These are phyloP conservation scores for Pythium plurisporium DNA, from an alignment of 352 stramenopile species.

Conservation along the genomic window DNA sequence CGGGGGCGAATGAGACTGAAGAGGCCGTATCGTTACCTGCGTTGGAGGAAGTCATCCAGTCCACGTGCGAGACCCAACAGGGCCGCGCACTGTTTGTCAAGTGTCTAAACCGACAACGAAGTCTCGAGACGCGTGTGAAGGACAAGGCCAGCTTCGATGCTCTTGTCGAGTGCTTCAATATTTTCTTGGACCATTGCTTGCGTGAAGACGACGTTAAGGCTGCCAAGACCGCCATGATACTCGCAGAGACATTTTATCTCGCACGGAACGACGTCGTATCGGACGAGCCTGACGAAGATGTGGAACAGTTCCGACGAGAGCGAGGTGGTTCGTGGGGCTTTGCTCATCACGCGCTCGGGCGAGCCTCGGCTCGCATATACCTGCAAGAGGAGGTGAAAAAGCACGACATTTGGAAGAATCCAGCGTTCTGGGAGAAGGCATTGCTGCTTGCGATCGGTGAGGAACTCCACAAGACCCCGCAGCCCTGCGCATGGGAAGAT, in stretches of 20 bases:
- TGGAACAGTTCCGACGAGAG: slow-evolving; percentile 20
- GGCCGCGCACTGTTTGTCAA: slow-evolving; percentile 75
- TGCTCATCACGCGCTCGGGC: slow-evolving; percentile 26
- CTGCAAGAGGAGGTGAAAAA: slow-evolving; percentile 82
- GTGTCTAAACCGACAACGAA: slow-evolving; percentile 77
- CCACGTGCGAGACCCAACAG: slow-evolving; percentile 20
- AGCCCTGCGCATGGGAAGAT: slow-evolving; percentile 76
- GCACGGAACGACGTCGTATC: slow-evolving; percentile 1
- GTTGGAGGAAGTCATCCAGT: slow-evolving; percentile 18
- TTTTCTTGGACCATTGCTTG: slow-evolving; percentile 71
- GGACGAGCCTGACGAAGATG: slow-evolving; percentile 10
- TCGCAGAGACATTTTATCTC: slow-evolving; percentile 80
- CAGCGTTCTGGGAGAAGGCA: slow-evolving; percentile 85
- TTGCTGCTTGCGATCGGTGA: slow-evolving; percentile 77
- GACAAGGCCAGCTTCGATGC: slow-evolving; percentile 52
- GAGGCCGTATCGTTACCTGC: background rate
- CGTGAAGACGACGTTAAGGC: slow-evolving; percentile 78
- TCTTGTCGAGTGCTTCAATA: slow-evolving; percentile 63
- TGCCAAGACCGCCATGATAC: slow-evolving; percentile 85
- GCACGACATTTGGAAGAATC: slow-evolving; percentile 81
- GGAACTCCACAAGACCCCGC: slow-evolving; percentile 73
- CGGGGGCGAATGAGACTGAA: background rate
- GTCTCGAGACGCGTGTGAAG: slow-evolving; percentile 69
- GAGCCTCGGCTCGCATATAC: slow-evolving; percentile 61
- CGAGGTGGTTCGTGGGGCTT: slow-evolving; percentile 27